Percentiles rank a stretch among this genome's conserved stretches.
Conservation (phyloP, 1,284 basidiomycete species). For the Peniophora sp. region DNA sequence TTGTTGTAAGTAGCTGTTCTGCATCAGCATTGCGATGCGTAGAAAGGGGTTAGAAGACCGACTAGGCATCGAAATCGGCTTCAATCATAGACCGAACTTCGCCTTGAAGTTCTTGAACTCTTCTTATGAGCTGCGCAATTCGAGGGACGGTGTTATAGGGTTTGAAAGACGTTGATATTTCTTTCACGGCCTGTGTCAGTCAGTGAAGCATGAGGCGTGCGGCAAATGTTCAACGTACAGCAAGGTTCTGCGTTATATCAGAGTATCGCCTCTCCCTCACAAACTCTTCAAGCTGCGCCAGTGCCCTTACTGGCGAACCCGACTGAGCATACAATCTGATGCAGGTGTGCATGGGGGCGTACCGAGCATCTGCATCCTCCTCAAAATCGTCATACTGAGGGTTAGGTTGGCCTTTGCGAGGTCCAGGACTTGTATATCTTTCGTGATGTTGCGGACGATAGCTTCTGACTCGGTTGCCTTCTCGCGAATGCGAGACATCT, state of each 20-base stretch:
- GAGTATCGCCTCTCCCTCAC: conserved; percentile 72
- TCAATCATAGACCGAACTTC: conserved; percentile 74
- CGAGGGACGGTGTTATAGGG: conserved; percentile 66
- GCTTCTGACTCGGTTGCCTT: conserved; percentile 95
- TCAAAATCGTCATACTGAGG: conserved; percentile 84
- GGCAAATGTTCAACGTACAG: conserved; percentile 36
- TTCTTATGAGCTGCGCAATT: conserved; percentile 71
- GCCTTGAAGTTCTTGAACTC: conserved; percentile 74
- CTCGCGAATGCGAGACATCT: conserved; percentile 91
- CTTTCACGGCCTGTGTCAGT: conserved; percentile 69
- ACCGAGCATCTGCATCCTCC: conserved; percentile 93
- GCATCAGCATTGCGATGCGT: background rate
- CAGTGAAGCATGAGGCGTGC: background rate
- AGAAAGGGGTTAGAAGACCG: conserved; percentile 22
- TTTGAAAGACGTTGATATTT: conserved; percentile 75
- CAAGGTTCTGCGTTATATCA: conserved; percentile 78
- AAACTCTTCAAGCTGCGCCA: conserved; percentile 75
- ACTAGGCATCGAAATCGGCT: conserved; percentile 88
- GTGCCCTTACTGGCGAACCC: conserved; percentile 60
- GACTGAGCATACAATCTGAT: background rate
- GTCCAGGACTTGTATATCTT: conserved; percentile 94
- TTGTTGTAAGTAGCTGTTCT: conserved; percentile 69
- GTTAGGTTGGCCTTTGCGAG: conserved; percentile 91
- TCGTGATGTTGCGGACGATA: conserved; percentile 91
- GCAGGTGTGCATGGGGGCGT: conserved; percentile 16